phyloP scores from a whole-genome alignment of 257 asterid genomes.

The Solanum bukasovii region DNA sequence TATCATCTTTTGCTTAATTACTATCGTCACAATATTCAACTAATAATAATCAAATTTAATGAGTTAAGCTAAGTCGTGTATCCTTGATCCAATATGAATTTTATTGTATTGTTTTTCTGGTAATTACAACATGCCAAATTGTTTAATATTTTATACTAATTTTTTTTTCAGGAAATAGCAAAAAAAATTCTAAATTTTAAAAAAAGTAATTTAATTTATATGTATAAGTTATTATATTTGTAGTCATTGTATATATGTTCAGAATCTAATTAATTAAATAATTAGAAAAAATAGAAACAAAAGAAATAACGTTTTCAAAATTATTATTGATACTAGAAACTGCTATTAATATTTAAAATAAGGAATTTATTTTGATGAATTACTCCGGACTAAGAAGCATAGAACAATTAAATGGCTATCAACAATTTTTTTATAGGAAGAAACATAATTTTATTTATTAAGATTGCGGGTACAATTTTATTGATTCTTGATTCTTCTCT shows the following conservation, averaged over 20 bases:
- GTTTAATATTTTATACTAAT: too few relatives aligned
- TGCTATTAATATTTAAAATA: background rate
- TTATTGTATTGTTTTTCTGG: background rate
- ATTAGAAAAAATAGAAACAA: background rate
- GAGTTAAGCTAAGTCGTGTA: background rate
- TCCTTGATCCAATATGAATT: too few relatives aligned
- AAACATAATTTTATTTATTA: too few relatives aligned
- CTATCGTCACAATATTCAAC: too few relatives aligned
- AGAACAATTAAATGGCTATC: background rate
- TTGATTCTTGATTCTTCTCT: too few relatives aligned
- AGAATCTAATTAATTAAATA: too few relatives aligned
- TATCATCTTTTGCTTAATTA: too few relatives aligned
- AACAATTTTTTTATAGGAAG: too few relatives aligned
- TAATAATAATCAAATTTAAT: too few relatives aligned
- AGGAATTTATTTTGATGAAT: background rate
- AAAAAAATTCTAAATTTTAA: background rate
- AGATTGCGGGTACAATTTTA: too few relatives aligned
- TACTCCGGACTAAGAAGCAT: background rate
- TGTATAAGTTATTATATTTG: background rate
- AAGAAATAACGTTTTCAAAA: background rate
- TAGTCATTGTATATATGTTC: background rate
- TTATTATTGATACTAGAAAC: background rate
- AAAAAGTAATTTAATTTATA: too few relatives aligned
- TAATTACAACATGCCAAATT: background rate
- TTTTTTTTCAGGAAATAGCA: background rate